phyloP scores from a whole-genome alignment of 139 green algal genomes.

The Deuterostichococcus epilithicus region DNA sequence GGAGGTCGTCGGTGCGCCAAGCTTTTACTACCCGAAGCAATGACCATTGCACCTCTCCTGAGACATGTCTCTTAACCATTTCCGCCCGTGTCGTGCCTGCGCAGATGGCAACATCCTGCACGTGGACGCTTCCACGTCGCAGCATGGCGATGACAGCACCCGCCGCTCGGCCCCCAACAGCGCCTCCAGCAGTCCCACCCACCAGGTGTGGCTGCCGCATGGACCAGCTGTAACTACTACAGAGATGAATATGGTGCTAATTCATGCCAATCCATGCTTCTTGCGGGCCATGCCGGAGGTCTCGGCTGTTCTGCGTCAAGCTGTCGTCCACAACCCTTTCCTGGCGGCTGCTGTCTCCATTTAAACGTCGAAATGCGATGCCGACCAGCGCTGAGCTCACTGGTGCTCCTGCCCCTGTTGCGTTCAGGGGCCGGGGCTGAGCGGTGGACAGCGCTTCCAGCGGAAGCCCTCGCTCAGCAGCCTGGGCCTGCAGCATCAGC shows the following conservation, averaged over 20 bases:
- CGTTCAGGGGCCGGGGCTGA: not conserved
- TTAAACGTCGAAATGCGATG: not conserved
- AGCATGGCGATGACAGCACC: not conserved
- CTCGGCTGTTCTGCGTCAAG: no score
- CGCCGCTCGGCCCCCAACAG: not conserved
- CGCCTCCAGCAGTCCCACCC: not conserved
- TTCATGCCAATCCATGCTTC: not conserved
- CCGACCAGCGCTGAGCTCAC: not conserved
- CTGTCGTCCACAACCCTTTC: no score
- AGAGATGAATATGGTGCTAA: not conserved
- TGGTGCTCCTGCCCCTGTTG: not conserved
- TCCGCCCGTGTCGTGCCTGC: not conserved
- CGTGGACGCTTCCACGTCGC: not conserved
- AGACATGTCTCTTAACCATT: not conserved
- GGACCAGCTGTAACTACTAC: no score
- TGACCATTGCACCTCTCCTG: not conserved
- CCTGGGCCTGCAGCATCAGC: not conserved
- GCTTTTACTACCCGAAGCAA: not conserved
- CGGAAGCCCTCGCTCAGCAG: not conserved
- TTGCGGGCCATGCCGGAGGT: not conserved
- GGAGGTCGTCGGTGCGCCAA: constrained; percentile 17
- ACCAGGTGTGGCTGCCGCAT: not conserved
- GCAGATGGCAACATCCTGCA: not conserved
- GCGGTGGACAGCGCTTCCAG: not conserved
- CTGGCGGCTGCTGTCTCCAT: no score